These are phyloP conservation scores for Macaranga tanarius DNA, from an alignment of 441 rosid species.

Conservation along the genomic window DNA sequence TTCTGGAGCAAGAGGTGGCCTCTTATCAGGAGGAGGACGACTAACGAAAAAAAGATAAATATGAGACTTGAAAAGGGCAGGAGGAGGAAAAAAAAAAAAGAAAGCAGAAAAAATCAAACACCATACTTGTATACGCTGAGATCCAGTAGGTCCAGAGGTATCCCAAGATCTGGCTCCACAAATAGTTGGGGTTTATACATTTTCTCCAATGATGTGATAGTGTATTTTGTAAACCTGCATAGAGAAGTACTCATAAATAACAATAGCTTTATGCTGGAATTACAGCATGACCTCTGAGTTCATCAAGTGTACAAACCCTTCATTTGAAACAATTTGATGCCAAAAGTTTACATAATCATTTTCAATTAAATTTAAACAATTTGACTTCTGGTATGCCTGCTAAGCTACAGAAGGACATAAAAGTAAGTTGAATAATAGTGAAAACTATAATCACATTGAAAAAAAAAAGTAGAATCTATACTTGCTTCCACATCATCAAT, in stretches of 20 bases:
- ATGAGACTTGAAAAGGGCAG: conserved; percentile 14
- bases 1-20: conserved; percentile 75
- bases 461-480: no score
- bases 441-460: no score
- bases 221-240: conserved; percentile 78
- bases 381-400: no score
- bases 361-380: neutral
- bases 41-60: conserved; percentile 36
- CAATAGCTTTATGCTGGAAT: neutral
- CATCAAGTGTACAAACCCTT: neutral
- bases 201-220: conserved; percentile 88
- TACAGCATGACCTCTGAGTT: conserved; percentile 4
- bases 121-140: conserved; percentile 90
- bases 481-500: conserved; percentile 6
- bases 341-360: neutral
- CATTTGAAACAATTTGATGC: neutral
- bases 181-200: conserved; percentile 80
- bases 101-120: conserved; percentile 9
- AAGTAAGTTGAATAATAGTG: neutral
- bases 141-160: conserved; percentile 96
- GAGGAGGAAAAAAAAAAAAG: neutral
- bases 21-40: conserved; percentile 51
- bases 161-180: conserved; percentile 98
- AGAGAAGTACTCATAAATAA: conserved; percentile 7
- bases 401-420: neutral